A percentile compares a stretch with the other conserved stretches of the same genome.
These are phyloP conservation scores for Scheffersomyces ergatensis DNA, from an alignment of 805 yeast species.

Conservation along the genomic window DNA sequence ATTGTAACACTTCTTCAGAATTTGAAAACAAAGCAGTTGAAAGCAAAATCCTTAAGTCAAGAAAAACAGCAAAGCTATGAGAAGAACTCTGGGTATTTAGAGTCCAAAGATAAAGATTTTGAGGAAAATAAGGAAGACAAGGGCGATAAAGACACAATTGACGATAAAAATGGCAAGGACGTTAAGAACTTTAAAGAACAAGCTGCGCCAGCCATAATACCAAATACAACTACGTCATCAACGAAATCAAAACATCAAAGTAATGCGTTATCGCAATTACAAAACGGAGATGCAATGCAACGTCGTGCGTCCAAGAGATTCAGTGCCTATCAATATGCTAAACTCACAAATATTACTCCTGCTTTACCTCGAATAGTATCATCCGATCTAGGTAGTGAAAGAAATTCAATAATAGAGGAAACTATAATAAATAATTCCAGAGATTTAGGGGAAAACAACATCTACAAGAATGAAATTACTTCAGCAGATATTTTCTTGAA, in stretches of 20 bases:
- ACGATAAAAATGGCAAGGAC: neutral
- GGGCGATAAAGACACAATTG: neutral
- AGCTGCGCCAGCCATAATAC: neutral
- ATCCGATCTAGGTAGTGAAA: neutral
- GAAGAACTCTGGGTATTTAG: slow-evolving; percentile 1
- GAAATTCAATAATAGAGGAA: slow-evolving; percentile 1
- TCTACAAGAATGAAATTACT: neutral
- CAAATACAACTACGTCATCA: neutral
- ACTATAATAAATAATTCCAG: neutral
- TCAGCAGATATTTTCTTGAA: slow-evolving; percentile 43
- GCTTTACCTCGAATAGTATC: neutral
- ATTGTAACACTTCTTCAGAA: slow-evolving; percentile 78
- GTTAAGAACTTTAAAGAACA: neutral
- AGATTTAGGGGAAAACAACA: neutral
- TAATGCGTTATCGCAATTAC: slow-evolving; percentile 75
- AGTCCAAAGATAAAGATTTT: neutral
- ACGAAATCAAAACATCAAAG: slow-evolving; percentile 1
- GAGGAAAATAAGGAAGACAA: too few species aligned
- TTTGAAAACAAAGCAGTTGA: slow-evolving; percentile 74
- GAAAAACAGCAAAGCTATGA: slow-evolving; percentile 11
- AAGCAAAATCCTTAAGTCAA: slow-evolving; percentile 39
- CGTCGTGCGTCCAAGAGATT: slow-evolving; percentile 92
- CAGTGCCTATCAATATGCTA: slow-evolving; percentile 90
- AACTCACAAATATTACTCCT: slow-evolving; percentile 47
- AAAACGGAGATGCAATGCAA: slow-evolving; percentile 78